Percentiles rank a stretch among this genome's conserved stretches.
Conservation (phyloP, 305 asterid species). For the Salvia sclarea region DNA sequence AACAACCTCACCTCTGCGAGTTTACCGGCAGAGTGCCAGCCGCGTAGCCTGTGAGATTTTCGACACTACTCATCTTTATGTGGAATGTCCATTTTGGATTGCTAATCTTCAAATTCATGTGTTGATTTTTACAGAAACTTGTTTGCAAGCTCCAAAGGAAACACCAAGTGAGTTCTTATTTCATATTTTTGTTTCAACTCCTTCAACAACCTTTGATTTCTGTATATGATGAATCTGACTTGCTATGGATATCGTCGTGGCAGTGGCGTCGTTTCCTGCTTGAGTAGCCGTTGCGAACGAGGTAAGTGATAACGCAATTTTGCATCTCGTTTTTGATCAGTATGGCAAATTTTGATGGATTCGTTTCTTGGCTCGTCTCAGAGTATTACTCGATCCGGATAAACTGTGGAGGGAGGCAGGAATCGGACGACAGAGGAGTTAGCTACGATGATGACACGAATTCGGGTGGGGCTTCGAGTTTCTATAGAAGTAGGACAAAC, state of each 20-base stretch:
- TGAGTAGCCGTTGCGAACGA: slow-evolving; percentile 36
- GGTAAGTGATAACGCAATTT: slow-evolving; percentile 40
- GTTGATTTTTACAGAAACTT: slow-evolving; percentile 48
- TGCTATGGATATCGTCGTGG: slow-evolving; percentile 24
- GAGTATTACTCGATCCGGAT: slow-evolving; percentile 38
- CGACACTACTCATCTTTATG: not conserved
- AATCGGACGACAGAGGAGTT: slow-evolving; percentile 24
- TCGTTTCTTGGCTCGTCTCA: slow-evolving; percentile 13
- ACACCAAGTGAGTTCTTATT: slow-evolving; percentile 44
- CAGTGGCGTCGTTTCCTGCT: slow-evolving; percentile 58
- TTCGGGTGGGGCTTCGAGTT: slow-evolving; percentile 39
- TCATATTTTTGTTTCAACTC: not conserved
- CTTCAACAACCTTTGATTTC: not conserved
- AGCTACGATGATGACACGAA: slow-evolving; percentile 34
- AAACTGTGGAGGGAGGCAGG: slow-evolving; percentile 50
- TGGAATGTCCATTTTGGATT: not conserved
- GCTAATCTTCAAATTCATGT: slow-evolving; percentile 1
- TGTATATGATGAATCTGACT: slow-evolving; percentile 10
- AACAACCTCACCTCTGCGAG: slow-evolving; percentile 46
- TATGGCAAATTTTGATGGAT: not conserved
- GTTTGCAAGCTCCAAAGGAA: slow-evolving; percentile 54
- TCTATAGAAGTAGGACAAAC: slow-evolving; percentile 26
- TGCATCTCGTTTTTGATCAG: no score
- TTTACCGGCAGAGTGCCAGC: slow-evolving; percentile 34
- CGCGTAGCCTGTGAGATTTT: slow-evolving; percentile 44